Evolutionary conservation across 2,329 filamentous ascomycete species (phyloP).

Genomic region (Podosphaera fusca): DNA sequence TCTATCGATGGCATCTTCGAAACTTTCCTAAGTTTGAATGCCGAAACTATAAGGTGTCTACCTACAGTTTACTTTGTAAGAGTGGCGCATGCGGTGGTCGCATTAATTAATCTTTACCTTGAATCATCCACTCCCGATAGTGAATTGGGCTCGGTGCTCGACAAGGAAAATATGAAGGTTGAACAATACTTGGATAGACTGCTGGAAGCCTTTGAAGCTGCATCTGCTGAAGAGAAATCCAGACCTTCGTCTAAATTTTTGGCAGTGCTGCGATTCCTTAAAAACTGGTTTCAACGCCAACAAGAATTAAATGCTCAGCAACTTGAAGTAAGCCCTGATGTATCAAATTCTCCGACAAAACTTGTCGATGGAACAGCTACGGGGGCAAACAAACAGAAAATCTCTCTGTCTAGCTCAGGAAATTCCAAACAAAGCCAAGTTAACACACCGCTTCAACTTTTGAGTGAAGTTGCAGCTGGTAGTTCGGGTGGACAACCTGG

Average conservation of each 20-base stretch:
- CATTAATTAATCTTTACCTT: constrained; percentile 36
- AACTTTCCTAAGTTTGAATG: constrained; percentile 24
- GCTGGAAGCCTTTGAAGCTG: constrained; percentile 40
- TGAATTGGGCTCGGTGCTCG: constrained; percentile 46
- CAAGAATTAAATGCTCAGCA: constrained; percentile 6
- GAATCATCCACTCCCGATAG: constrained; percentile 37
- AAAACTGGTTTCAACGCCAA: constrained; percentile 29
- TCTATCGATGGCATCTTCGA: constrained; percentile 31
- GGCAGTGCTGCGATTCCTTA: constrained; percentile 45
- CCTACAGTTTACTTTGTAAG: constrained; percentile 28
- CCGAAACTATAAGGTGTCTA: constrained; percentile 24
- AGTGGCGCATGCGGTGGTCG: constrained; percentile 30
- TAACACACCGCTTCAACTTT: constrained; percentile 18
- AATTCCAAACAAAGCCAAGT: constrained; percentile 12
- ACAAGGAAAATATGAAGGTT: constrained; percentile 40
- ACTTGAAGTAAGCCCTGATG: background rate
- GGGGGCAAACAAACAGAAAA: constrained; percentile 5
- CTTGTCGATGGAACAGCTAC: background rate
- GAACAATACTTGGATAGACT: constrained; percentile 47
- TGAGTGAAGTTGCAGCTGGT: constrained; percentile 20
- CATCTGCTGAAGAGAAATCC: constrained; percentile 38
- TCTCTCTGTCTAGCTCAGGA: background rate
- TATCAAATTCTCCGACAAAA: constrained; percentile 2
- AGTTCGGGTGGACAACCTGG: constrained; percentile 13
- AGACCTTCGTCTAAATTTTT: constrained; percentile 47